phyloP scores from a whole-genome alignment of 345 rosid genomes.

The Melaleuca alternifolia region DNA sequence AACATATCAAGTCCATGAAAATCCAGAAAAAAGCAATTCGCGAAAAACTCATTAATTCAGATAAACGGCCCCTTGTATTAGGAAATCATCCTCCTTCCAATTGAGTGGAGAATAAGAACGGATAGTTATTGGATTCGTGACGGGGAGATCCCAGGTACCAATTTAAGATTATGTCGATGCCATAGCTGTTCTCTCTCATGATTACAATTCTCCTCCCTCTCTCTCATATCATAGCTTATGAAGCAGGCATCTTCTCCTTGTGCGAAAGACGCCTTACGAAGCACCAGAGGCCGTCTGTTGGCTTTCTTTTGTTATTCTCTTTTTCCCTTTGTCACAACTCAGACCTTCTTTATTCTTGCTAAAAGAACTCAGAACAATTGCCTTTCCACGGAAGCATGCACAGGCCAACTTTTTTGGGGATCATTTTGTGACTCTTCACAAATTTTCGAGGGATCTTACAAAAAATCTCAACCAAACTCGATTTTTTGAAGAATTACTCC shows the following conservation, averaged over 20 bases:
- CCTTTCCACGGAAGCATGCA: not conserved
- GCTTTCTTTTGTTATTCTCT: not conserved
- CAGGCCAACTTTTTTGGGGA: not conserved
- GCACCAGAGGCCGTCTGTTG: not conserved
- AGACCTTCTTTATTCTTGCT: not conserved
- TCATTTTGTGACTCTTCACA: not conserved
- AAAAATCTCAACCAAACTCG: not conserved
- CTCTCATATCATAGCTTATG: not conserved
- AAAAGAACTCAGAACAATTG: not conserved
- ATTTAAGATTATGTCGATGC: not conserved
- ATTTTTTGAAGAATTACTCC: not conserved
- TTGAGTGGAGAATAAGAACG: not conserved
- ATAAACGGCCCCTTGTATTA: too few relatives aligned
- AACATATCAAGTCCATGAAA: too few relatives aligned
- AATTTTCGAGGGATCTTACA: not conserved
- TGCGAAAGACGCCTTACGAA: not conserved
- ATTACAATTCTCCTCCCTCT: not conserved
- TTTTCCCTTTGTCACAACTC: not conserved
- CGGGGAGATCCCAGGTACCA: not conserved
- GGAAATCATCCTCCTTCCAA: not conserved
- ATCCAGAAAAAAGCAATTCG: too few relatives aligned
- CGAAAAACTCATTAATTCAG: too few relatives aligned
- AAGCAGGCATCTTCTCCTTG: not conserved
- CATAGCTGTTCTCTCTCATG: not conserved
- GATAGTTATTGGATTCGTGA: not conserved